These are phyloP conservation scores for Anethum foeniculum DNA, from an alignment of 140 eudicot genomes.

Conservation along the genomic window DNA sequence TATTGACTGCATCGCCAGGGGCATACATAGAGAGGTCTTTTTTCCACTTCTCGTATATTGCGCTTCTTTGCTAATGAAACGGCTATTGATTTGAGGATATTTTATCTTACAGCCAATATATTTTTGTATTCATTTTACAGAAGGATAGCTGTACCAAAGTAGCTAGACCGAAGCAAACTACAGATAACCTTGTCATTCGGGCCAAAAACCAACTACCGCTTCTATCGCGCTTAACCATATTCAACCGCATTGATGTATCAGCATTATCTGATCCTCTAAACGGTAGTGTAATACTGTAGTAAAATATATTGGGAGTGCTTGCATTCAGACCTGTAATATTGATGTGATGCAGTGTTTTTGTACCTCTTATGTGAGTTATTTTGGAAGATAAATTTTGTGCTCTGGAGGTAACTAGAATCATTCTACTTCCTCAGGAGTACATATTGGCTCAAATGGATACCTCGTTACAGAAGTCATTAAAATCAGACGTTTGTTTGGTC, in stretches of 20 bases:
- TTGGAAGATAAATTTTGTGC: background rate
- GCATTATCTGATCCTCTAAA: slow-evolving; percentile 62
- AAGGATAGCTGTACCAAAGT: slow-evolving; percentile 61
- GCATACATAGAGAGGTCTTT: slow-evolving; percentile 67
- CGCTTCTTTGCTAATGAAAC: slow-evolving; percentile 7
- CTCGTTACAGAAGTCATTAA: slow-evolving; percentile 74
- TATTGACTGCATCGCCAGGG: slow-evolving; percentile 49
- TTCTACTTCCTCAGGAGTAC: slow-evolving; percentile 43
- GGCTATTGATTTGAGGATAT: background rate
- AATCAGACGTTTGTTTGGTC: slow-evolving; percentile 71
- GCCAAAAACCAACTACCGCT: slow-evolving; percentile 60
- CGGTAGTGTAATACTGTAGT: slow-evolving; percentile 32
- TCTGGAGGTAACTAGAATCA: background rate
- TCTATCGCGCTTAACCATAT: slow-evolving; percentile 70
- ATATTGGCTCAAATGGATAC: slow-evolving; percentile 80
- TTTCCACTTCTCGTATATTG: slow-evolving; percentile 12
- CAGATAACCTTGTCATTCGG: slow-evolving; percentile 29
- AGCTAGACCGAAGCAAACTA: background rate
- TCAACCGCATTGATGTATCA: slow-evolving; percentile 65
- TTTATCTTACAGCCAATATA: background rate
- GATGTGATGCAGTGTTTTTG: background rate
- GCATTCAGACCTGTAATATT: background rate
- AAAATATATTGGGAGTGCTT: background rate
- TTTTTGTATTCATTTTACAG: slow-evolving; percentile 10
- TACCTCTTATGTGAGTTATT: background rate